phyloP scores from a whole-genome alignment of 768 basidiomycete species.

The Phanerochaete carnosa region DNA sequence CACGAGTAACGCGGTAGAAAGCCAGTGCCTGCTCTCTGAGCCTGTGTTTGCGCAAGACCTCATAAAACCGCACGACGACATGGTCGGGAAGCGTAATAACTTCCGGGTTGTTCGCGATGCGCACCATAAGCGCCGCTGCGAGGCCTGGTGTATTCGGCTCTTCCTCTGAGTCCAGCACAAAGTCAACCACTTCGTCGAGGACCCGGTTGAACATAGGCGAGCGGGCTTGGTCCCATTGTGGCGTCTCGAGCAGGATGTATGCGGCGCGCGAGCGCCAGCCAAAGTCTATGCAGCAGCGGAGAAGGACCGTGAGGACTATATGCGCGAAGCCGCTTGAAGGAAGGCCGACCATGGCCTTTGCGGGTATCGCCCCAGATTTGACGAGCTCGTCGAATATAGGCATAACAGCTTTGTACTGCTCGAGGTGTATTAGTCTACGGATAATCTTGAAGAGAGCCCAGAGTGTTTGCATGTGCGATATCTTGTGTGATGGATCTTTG shows the following conservation, averaged over 20 bases:
- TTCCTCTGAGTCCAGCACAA: background rate
- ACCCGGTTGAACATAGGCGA: background rate
- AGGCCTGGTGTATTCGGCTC: background rate
- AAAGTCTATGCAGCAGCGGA: constrained; percentile 53
- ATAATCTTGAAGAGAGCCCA: constrained; percentile 40
- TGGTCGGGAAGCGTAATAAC: constrained; percentile 38
- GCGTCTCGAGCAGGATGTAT: constrained; percentile 31
- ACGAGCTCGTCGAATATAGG: constrained; percentile 49
- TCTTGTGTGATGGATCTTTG: background rate
- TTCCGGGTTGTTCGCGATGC: background rate
- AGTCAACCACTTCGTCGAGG: background rate
- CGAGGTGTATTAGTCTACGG: constrained; percentile 37
- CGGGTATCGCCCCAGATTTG: constrained; percentile 41
- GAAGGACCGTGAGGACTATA: constrained; percentile 47
- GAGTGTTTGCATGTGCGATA: constrained; percentile 14
- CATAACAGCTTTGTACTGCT: constrained; percentile 36
- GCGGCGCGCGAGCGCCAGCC: constrained; percentile 45
- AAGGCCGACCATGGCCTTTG: constrained; percentile 39
- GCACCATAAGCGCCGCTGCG: background rate
- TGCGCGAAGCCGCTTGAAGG: constrained; percentile 40
- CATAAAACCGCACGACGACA: constrained; percentile 35
- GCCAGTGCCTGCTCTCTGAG: constrained; percentile 34
- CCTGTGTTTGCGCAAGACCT: constrained; percentile 4
- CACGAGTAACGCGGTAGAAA: constrained; percentile 47
- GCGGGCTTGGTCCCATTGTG: constrained; percentile 15